Conservation (phyloP, 202 grass and related monocot genomes). For the Miscanthus sacchariflorus region DNA sequence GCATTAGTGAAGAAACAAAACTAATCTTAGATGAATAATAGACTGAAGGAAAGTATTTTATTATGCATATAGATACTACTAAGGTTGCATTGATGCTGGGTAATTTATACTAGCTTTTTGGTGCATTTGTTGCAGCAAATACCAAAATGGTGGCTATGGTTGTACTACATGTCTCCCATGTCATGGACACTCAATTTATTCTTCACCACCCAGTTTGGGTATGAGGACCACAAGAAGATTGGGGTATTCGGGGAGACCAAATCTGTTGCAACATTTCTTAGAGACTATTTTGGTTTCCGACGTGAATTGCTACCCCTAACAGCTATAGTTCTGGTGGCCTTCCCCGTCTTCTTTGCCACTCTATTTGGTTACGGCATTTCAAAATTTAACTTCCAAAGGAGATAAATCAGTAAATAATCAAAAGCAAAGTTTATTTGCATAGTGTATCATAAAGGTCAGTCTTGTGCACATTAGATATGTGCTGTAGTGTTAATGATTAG, state of each 20-base stretch:
- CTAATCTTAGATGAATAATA: neutral
- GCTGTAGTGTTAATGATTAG: no score
- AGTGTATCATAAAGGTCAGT: no score
- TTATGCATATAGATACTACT: no score
- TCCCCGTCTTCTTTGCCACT: conserved; percentile 52
- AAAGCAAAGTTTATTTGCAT: no score
- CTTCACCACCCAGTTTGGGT: conserved; percentile 68
- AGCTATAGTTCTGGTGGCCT: conserved; percentile 45
- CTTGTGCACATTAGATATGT: no score
- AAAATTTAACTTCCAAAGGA: conserved; percentile 74
- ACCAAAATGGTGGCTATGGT: conserved; percentile 79
- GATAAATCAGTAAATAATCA: conserved; percentile 34
- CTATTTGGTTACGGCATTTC: conserved; percentile 61
- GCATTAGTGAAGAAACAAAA: neutral
- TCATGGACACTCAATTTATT: conserved; percentile 65
- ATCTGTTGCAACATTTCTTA: conserved; percentile 41
- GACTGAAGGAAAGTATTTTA: neutral
- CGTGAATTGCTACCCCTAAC: conserved; percentile 49
- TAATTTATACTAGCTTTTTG: neutral
- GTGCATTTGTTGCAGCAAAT: conserved; percentile 58
- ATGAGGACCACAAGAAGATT: conserved; percentile 30
- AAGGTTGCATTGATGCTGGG: neutral
- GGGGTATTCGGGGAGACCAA: conserved; percentile 58
- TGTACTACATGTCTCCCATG: conserved; percentile 63
- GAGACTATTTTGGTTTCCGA: conserved; percentile 61